A percentile compares a stretch with the other conserved stretches of the same genome.
These are phyloP conservation scores for Rubia balearica DNA, from an alignment of 305 asterid species.

Conservation along the genomic window DNA sequence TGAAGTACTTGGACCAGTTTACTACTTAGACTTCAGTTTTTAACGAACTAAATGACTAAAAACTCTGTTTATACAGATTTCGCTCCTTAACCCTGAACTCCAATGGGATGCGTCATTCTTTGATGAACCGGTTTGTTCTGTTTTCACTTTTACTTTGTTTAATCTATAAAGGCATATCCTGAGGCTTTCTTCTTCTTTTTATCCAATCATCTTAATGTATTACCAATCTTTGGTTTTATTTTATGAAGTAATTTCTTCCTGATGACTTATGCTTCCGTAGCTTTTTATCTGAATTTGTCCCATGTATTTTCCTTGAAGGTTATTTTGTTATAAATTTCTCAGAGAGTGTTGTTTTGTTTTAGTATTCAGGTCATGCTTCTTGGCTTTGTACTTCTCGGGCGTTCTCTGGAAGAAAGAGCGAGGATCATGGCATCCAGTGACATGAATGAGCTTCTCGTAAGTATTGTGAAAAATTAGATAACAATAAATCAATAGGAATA, in stretches of 20 bases:
- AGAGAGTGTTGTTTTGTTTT: constrained; percentile 40
- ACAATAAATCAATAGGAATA: background rate
- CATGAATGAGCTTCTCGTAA: constrained; percentile 92
- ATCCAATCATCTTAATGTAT: background rate
- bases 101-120: constrained; percentile 92
- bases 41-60: constrained; percentile 15
- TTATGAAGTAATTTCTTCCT: too few species aligned
- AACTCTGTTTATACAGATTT: constrained; percentile 41
- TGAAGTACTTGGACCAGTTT: constrained; percentile 12
- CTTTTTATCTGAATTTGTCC: background rate
- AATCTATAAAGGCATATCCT: background rate
- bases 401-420: constrained; percentile 96
- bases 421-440: constrained; percentile 93
- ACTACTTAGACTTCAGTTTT: constrained; percentile 7
- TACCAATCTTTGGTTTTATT: background rate
- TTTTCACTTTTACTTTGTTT: constrained; percentile 20
- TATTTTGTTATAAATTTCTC: constrained; percentile 29
- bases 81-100: constrained; percentile 82
- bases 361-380: constrained; percentile 99
- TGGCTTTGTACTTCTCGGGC: constrained; percentile 92
- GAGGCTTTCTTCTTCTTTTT: background rate
- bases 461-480: constrained; percentile 1
- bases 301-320: background rate
- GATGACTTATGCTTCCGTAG: background rate
- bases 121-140: constrained; percentile 88